These are phyloP conservation scores for Xylaria digitata DNA, from an alignment of 2,329 filamentous ascomycete species.

Conservation along the genomic window DNA sequence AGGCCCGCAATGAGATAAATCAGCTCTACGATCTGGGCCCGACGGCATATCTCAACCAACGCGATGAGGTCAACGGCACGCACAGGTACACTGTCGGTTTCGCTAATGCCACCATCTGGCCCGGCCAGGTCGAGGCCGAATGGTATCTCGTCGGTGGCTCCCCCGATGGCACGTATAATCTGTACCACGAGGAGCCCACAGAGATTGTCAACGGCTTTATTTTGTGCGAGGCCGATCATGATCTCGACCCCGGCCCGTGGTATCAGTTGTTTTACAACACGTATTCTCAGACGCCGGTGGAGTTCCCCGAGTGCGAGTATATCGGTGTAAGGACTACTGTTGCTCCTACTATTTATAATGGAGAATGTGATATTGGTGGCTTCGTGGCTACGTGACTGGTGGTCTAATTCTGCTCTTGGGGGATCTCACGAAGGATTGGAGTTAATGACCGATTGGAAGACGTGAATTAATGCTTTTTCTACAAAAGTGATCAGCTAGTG, in stretches of 20 bases:
- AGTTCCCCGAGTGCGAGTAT: slow-evolving; percentile 39
- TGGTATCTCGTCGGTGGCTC: slow-evolving; percentile 36
- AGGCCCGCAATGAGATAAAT: slow-evolving; percentile 33
- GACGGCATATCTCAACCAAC: slow-evolving; percentile 40
- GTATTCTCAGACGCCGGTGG: slow-evolving; percentile 15
- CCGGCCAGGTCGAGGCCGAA: slow-evolving; percentile 34
- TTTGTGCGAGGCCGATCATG: slow-evolving; percentile 37
- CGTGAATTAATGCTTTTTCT: too few relatives aligned
- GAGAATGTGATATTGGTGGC: slow-evolving; percentile 40
- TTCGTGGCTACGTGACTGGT: slow-evolving; percentile 20
- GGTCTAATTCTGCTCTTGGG: too few relatives aligned
- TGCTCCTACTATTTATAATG: slow-evolving; percentile 40
- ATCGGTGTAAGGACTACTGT: slow-evolving; percentile 41
- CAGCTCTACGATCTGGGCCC: slow-evolving; percentile 41
- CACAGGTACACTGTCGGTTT: slow-evolving; percentile 39
- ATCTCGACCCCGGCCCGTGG: slow-evolving; percentile 37
- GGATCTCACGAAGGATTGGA: too few relatives aligned
- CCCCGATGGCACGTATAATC: slow-evolving; percentile 34
- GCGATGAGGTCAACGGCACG: slow-evolving; percentile 38
- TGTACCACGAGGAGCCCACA: slow-evolving; percentile 33
- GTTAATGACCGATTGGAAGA: too few relatives aligned
- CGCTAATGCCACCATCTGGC: slow-evolving; percentile 38
- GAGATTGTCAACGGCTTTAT: slow-evolving; percentile 38
- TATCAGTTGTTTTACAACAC: slow-evolving; percentile 41
- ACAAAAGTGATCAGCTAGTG: too few relatives aligned